Evolutionary conservation across 176 grass and related monocot genomes (phyloP).

Genomic region (Tuctoria greenei): DNA sequence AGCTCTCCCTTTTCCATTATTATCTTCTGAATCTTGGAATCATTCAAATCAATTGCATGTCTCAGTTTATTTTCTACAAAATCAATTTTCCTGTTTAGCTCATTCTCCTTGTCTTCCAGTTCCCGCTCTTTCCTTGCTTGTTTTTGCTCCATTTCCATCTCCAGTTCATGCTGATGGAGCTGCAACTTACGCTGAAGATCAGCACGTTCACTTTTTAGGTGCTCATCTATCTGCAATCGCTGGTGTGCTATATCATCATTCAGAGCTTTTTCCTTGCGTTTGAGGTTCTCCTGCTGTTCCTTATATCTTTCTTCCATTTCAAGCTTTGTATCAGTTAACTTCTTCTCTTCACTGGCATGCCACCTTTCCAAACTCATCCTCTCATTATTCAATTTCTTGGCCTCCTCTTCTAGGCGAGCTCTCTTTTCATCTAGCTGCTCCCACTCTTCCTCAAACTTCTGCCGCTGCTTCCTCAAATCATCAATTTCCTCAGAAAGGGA

Average conservation of each 20-base stretch:
- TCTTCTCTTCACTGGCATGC: conserved; percentile 63
- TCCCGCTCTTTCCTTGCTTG: conserved; percentile 66
- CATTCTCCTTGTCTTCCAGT: conserved; percentile 57
- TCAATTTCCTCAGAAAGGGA: conserved; percentile 69
- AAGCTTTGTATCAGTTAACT: conserved; percentile 47
- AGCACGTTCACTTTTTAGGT: conserved; percentile 60
- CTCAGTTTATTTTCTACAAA: conserved; percentile 64
- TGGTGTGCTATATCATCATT: conserved; percentile 58
- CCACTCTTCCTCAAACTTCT: conserved; percentile 97
- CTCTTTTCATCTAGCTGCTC: conserved; percentile 89
- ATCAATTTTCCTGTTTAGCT: conserved; percentile 64
- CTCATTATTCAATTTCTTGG: conserved; percentile 64
- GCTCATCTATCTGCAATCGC: conserved; percentile 55
- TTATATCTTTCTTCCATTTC: conserved; percentile 55
- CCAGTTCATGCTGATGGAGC: conserved; percentile 58
- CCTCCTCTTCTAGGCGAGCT: conserved; percentile 51
- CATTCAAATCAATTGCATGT: conserved; percentile 54
- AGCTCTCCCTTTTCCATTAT: conserved; percentile 55
- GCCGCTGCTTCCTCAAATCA: conserved; percentile 71
- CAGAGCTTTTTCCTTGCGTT: conserved; percentile 61
- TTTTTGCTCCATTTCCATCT: conserved; percentile 80
- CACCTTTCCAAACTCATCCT: conserved; percentile 69
- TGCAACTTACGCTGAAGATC: conserved; percentile 66
- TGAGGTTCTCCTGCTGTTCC: conserved; percentile 49
- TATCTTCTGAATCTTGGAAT: conserved; percentile 77